Percentiles rank a stretch among this genome's conserved stretches.
Evolutionary conservation across 805 yeast species (phyloP).

Genomic region (Zygotorulaspora chibaensis): DNA sequence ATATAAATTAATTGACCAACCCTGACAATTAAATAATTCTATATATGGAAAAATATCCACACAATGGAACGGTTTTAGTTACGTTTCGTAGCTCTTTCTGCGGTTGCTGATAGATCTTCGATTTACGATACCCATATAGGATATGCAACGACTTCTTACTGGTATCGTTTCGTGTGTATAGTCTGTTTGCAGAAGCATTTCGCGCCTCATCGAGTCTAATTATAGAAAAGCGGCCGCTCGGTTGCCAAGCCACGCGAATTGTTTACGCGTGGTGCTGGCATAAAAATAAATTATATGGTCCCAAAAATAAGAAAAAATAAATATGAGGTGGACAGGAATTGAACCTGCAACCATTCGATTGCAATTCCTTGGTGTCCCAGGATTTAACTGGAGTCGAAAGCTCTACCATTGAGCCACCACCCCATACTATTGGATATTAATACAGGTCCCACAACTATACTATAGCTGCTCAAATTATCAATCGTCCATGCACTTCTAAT

Average conservation of each 20-base stretch:
- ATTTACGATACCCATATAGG: not conserved
- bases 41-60: not conserved
- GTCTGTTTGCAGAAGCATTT: not conserved
- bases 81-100: conserved; percentile 1
- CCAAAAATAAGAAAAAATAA: conserved; percentile 19
- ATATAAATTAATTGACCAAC: conserved; percentile 66
- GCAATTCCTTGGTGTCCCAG: conserved; percentile 30
- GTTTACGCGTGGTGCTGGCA: not conserved
- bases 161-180: not conserved
- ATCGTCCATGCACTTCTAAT: too few species aligned
- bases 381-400: conserved; percentile 51
- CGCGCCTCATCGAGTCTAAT: not conserved
- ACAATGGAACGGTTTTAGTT: not conserved
- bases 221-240: not conserved
- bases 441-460: too few species aligned
- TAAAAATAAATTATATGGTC: not conserved
- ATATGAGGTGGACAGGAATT: conserved; percentile 66
- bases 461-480: too few species aligned
- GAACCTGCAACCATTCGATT: conserved; percentile 74
- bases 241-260: conserved; percentile 3
- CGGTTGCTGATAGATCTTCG: not conserved
- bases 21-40: conserved; percentile 47
- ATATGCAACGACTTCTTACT: too few species aligned
- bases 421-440: conserved; percentile 28
- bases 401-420: conserved; percentile 65